A percentile compares a stretch with the other conserved stretches of the same genome.
phyloP scores from a whole-genome alignment of 495 filamentous ascomycete species.

The Penicillium pancosmium region DNA sequence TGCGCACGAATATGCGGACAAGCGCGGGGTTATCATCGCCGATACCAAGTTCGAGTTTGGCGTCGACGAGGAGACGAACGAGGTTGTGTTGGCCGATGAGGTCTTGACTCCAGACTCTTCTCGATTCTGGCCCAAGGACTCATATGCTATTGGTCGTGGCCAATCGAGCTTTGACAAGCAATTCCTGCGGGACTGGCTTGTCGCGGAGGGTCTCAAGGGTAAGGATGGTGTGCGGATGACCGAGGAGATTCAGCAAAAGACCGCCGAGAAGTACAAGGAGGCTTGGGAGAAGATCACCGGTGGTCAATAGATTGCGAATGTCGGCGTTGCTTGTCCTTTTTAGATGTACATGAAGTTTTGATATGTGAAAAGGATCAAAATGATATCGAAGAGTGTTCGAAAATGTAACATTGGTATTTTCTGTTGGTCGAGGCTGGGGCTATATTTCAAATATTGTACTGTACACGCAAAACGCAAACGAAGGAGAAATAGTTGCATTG shows the following conservation, averaged over 20 bases:
- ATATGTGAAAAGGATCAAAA: conserved; percentile 1
- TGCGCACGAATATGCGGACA: conserved; percentile 72
- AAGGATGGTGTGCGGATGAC: conserved; percentile 69
- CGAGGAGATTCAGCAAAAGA: conserved; percentile 64
- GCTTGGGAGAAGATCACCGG: conserved; percentile 73
- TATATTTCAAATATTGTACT: conserved; percentile 10
- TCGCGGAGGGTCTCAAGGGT: conserved; percentile 66
- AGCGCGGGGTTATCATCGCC: conserved; percentile 87
- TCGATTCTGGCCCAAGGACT: conserved; percentile 82
- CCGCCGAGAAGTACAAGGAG: conserved; percentile 66
- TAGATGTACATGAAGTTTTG: not conserved
- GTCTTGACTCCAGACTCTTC: conserved; percentile 86
- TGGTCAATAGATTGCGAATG: conserved; percentile 22
- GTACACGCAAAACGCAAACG: conserved; percentile 12
- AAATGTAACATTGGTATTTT: conserved; percentile 7
- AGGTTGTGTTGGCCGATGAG: conserved; percentile 87
- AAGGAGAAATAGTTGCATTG: not conserved
- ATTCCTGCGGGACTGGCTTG: conserved; percentile 85
- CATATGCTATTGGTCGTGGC: conserved; percentile 70
- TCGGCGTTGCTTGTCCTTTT: not conserved
- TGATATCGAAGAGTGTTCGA: conserved; percentile 9
- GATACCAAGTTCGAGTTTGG: conserved; percentile 87
- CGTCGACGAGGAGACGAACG: conserved; percentile 71
- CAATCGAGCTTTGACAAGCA: conserved; percentile 94
- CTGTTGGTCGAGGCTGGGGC: not conserved